Evolutionary conservation across 306 rosid genomes (phyloP), one percentile per base, ranked within the genome.

Genomic region (Corylus americana): DNA sequence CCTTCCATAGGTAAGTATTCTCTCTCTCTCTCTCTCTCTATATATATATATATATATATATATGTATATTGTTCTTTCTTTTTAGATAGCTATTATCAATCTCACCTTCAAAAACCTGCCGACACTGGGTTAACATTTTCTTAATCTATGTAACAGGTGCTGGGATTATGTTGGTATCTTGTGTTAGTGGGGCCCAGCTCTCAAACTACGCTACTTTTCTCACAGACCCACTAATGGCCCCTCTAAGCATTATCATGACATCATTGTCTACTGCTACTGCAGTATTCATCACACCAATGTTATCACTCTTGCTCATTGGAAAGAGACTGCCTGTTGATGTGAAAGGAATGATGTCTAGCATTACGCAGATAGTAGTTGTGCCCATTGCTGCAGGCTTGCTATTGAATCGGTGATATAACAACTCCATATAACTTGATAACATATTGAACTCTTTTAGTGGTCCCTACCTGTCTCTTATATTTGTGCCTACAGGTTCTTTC

Each of bases 111-210:
- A 76, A 77, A 16, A 54, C 55, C 76, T 77, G 18, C 63, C 51
- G 37, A 48, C 74, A 74, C 54, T 27, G 8, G 51, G 71, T 91
- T 88, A 76, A 92, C 58, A 74, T 74, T 64, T 77, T 45, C 11
- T 78, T 16, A 45, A 75, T 88, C 55, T 80, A 80, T 79, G 76
- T 75, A 88, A 83, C 85, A 94, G 98, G 97, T 54, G 97, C 97
- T 1, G 98, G 98, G 70, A 92, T 94, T 82, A 91, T 90, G 86
- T 82, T 94, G 84, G 97, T 92, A 44, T 92, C 92, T 79, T 94
- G 97, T 82, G 97, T 94, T 77, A 94, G 98, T 72, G 98, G 98
- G 1, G 97, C 98, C 35, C 98, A 94, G 85, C 98, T 92, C 78
- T 94, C 97, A 79, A 94, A 85, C 68, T 94, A 92, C 79, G 97